Evolutionary conservation across 2,329 filamentous ascomycete genomes (phyloP).

Genomic region (Paraphoma sp.): DNA sequence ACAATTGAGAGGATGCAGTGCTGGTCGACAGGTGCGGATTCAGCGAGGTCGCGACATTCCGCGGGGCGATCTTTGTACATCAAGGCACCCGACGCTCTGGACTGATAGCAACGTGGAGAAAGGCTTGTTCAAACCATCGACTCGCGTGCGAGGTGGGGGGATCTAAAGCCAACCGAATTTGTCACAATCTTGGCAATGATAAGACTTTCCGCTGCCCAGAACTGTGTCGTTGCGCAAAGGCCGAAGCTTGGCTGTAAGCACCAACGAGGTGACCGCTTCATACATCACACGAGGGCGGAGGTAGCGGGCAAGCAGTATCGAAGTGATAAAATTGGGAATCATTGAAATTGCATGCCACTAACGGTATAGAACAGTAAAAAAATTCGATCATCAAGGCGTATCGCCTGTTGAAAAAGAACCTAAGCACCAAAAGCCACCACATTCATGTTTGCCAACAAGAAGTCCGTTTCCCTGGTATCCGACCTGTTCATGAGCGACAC

Average conservation of each 20-base stretch:
- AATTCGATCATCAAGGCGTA: conserved; percentile 8
- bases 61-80: conserved; percentile 13
- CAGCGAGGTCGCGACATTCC: conserved; percentile 12
- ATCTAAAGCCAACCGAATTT: conserved; percentile 27
- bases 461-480: neutral
- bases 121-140: conserved; percentile 22
- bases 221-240: neutral
- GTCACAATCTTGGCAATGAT: conserved; percentile 33
- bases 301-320: too few relatives aligned
- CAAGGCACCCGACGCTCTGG: conserved; percentile 10
- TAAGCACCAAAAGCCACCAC: conserved; percentile 3
- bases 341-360: conserved; percentile 17
- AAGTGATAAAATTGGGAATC: conserved; percentile 8
- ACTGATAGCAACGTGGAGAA: conserved; percentile 33
- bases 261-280: neutral
- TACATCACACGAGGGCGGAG: too few relatives aligned
- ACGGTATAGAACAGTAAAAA: conserved; percentile 12
- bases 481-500: conserved; percentile 6
- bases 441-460: conserved; percentile 12
- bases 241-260: neutral
- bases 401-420: neutral
- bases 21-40: neutral
- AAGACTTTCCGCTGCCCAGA: conserved; percentile 6
- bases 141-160: conserved; percentile 22
- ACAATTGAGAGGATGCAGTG: neutral